phyloP scores from a whole-genome alignment of 148 eudicot genomes.

The Cornus florida region DNA sequence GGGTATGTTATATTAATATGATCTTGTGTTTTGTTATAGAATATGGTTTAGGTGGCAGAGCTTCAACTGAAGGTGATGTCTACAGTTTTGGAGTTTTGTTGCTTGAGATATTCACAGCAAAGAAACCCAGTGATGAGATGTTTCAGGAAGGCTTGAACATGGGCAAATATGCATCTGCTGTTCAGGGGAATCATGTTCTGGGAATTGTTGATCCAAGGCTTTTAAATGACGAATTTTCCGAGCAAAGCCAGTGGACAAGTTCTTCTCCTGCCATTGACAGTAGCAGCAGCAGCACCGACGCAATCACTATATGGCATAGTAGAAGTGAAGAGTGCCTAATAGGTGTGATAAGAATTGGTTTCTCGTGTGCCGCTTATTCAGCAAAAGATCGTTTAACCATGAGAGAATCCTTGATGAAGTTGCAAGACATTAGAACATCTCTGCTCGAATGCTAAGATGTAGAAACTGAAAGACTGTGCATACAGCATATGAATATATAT shows the following conservation, averaged over 20 bases:
- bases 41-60: background rate
- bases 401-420: background rate
- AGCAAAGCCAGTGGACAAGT: background rate
- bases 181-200: too few relatives aligned
- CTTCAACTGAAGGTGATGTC: background rate
- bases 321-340: background rate
- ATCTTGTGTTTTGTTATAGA: background rate
- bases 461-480: too few relatives aligned
- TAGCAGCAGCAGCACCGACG: background rate
- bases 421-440: background rate
- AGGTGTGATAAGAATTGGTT: background rate
- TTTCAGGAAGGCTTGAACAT: background rate
- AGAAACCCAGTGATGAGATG: background rate
- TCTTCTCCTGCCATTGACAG: background rate
- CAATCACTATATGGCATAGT: background rate
- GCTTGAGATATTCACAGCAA: background rate
- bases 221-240: background rate
- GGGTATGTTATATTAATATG: too few relatives aligned
- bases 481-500: too few relatives aligned
- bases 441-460: background rate
- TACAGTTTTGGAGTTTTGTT: background rate
- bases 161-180: background rate
- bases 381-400: background rate
- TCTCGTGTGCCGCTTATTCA: background rate
- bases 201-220: background rate